Evolutionary conservation across 768 basidiomycete genomes (phyloP), one percentile per base, ranked within the genome.

Genomic region (Nidularia sp.): DNA sequence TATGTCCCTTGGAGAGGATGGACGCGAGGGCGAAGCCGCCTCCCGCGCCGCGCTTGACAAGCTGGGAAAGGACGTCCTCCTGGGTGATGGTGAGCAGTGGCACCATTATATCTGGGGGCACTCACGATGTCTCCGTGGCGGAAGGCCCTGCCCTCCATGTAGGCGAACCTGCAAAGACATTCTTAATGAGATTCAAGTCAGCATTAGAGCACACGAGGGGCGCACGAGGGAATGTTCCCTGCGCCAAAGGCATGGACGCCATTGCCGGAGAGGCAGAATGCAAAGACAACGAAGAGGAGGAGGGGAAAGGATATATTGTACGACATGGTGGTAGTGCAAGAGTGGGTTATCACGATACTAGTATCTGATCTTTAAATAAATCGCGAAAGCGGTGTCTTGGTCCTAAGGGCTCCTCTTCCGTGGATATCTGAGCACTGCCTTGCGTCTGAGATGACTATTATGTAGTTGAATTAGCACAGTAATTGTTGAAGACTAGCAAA

Each of bases 81-180:
- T 92, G 45, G 31, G 52, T 2, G 13, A 10, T 32, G 18, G 29
- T 55, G 46, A 48, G 67, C 41, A 22, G 29, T 6, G n/a, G 22
- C 13, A 44, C 32, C 9, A 50, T 35, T 9, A 46, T 43, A 25
- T 13, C 29, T 45, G 55, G 34, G 2, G 18, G 13, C 15, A 59
- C 72, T 75, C 79, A 81, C 81, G 47, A 97, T 93, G 67, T 97
- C 93, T 42, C 94, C 94, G 63, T 97, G 93, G 45, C 92, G 74
- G 69, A 90, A 90, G 1, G 89, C 89, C 57, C 78, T 83, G 36
- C 88, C 91, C 65, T 95, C 93, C 68, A 95, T 80, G 66, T 87
- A 95, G 5, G 90, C 86, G 63, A 85, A 91, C 18, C 88, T 88
- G 55, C 6, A 53, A 53, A n/a, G n/a, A n/a, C n/a, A n/a, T n/a